Evolutionary conservation across 2,329 filamentous ascomycete species (phyloP).

Genomic region (Paracamarosporium sp.): DNA sequence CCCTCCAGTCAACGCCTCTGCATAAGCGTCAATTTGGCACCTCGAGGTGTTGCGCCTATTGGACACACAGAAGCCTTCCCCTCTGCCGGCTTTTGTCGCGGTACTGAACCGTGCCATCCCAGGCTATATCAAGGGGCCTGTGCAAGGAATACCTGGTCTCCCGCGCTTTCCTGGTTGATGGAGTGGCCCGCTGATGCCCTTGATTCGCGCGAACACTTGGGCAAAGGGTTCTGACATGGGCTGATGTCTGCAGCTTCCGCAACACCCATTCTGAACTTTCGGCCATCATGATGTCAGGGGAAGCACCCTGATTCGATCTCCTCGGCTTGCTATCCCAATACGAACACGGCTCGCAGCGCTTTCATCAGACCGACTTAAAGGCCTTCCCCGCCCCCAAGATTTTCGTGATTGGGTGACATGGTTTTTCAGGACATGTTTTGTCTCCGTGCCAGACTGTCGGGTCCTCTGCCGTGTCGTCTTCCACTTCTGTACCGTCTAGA

Average conservation of each 20-base stretch:
- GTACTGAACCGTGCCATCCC: constrained; percentile 39
- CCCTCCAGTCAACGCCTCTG: constrained; percentile 43
- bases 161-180: constrained; percentile 36
- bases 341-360: constrained; percentile 24
- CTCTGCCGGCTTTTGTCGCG: constrained; percentile 41
- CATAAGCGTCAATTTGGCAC: constrained; percentile 46
- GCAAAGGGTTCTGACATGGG: constrained; percentile 42
- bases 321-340: constrained; percentile 19
- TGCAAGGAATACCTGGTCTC: constrained; percentile 40
- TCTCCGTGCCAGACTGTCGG: constrained; percentile 22
- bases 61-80: constrained; percentile 23
- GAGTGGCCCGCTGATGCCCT: constrained; percentile 17
- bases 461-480: constrained; percentile 20
- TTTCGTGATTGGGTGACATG: constrained; percentile 16
- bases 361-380: constrained; percentile 13
- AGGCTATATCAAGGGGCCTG: constrained; percentile 25
- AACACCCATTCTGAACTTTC: constrained; percentile 19
- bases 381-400: constrained; percentile 10
- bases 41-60: constrained; percentile 30
- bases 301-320: constrained; percentile 28
- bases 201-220: constrained; percentile 42
- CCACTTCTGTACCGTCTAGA: constrained; percentile 12
- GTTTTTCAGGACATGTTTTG: constrained; percentile 20
- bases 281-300: constrained; percentile 38
- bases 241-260: constrained; percentile 41